phyloP scores from a whole-genome alignment of 1,284 basidiomycete species.

The Heterobasidion parviporum region DNA sequence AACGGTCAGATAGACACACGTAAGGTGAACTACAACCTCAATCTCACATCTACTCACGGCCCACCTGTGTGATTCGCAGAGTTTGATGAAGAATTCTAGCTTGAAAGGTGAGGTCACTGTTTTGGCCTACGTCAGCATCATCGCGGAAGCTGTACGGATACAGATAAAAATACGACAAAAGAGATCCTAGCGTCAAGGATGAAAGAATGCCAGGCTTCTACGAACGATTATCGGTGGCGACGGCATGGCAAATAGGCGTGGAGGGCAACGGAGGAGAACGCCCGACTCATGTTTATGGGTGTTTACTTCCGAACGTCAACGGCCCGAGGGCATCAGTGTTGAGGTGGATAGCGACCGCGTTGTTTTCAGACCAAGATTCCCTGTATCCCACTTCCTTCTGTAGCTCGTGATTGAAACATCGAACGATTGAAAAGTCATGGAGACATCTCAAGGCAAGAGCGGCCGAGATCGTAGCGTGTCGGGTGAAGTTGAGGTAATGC shows the following conservation, averaged over 20 bases:
- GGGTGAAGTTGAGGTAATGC: slow-evolving; percentile 42
- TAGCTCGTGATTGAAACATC: no score
- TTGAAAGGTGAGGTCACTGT: no score
- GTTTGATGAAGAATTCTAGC: no score
- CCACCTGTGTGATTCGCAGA: no score
- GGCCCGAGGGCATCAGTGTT: background rate
- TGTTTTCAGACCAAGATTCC: background rate
- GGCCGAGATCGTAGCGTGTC: slow-evolving; percentile 51
- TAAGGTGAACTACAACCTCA: no score
- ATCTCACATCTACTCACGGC: no score
- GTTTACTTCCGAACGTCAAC: background rate
- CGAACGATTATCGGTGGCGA: no score
- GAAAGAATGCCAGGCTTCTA: no score
- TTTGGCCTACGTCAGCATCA: background rate
- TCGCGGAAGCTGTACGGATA: background rate
- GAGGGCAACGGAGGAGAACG: background rate
- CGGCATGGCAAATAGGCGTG: background rate
- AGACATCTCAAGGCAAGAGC: background rate
- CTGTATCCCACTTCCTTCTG: no score
- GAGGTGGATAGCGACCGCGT: background rate
- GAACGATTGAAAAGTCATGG: background rate
- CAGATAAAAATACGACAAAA: background rate
- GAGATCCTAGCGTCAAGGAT: background rate
- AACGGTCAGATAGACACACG: no score
- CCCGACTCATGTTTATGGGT: background rate